These are phyloP conservation scores for Sporothrix dimorphospora DNA, from an alignment of 2,329 filamentous ascomycete genomes.

Conservation along the genomic window DNA sequence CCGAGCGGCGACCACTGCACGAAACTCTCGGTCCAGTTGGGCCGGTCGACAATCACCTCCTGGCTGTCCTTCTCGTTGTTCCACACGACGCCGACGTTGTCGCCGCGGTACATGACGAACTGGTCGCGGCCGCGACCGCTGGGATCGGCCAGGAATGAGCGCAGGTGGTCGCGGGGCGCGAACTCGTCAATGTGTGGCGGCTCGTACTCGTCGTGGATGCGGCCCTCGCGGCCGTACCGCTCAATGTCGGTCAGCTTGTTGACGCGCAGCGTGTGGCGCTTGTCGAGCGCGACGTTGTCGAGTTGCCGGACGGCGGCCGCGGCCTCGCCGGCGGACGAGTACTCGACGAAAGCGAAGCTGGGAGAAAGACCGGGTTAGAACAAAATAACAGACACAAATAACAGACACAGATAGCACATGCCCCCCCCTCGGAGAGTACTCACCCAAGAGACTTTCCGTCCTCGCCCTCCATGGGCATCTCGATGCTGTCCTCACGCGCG, in stretches of 20 bases:
- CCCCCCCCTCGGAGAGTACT: neutral
- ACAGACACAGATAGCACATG: neutral
- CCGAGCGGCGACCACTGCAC: conserved; percentile 97
- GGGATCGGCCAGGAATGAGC: conserved; percentile 88
- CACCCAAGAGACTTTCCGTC: conserved; percentile 86
- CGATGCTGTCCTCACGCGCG: conserved; percentile 82
- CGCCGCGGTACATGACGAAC: conserved; percentile 90
- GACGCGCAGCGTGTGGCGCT: conserved; percentile 91
- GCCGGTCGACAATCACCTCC: conserved; percentile 86
- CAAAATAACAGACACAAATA: neutral
- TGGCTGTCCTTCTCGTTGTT: conserved; percentile 94
- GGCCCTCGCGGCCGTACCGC: conserved; percentile 90
- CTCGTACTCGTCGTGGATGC: conserved; percentile 88
- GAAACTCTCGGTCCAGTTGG: conserved; percentile 97
- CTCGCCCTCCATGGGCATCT: conserved; percentile 85
- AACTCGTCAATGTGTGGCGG: conserved; percentile 83
- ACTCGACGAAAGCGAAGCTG: conserved; percentile 97
- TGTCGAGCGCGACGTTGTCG: conserved; percentile 86
- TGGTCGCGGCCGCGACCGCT: conserved; percentile 83
- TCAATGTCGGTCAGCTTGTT: conserved; percentile 99
- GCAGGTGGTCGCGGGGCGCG: conserved; percentile 87
- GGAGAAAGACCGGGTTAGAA: conserved; percentile 23
- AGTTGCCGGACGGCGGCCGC: conserved; percentile 86
- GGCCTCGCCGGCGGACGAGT: conserved; percentile 86
- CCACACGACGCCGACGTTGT: conserved; percentile 94